These are phyloP conservation scores for Pseudonectria foliicola DNA, from an alignment of 2,329 filamentous ascomycete genomes.

Conservation along the genomic window DNA sequence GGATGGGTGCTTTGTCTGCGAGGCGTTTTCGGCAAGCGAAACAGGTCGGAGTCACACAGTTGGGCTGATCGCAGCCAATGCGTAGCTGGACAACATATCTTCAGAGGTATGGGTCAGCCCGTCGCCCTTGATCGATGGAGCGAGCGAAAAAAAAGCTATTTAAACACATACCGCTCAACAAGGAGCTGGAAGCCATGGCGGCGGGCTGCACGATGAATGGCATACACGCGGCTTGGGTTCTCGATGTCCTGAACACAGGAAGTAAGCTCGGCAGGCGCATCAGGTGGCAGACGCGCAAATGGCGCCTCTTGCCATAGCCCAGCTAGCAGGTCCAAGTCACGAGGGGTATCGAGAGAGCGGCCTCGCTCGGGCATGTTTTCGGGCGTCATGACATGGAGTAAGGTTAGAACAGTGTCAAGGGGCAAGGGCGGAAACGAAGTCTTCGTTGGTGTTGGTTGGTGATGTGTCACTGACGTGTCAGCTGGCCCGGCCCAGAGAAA, in stretches of 20 bases:
- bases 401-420: slow-evolving; percentile 1
- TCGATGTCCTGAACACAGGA: slow-evolving; percentile 51
- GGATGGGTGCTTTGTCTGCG: slow-evolving; percentile 59
- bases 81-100: slow-evolving; percentile 80
- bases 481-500: too few species aligned
- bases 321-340: slow-evolving; percentile 43
- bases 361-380: slow-evolving; percentile 11
- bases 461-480: background rate
- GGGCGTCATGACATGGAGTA: slow-evolving; percentile 20
- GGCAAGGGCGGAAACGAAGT: background rate
- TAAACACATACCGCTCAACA: slow-evolving; percentile 59
- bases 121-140: too few species aligned
- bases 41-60: slow-evolving; percentile 71
- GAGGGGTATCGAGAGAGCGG: slow-evolving; percentile 15
- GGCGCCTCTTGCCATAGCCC: slow-evolving; percentile 56
- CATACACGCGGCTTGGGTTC: slow-evolving; percentile 54
- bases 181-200: slow-evolving; percentile 59
- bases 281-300: slow-evolving; percentile 51
- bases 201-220: slow-evolving; percentile 52
- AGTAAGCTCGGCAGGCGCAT: slow-evolving; percentile 52
- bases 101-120: slow-evolving; percentile 11
- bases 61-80: slow-evolving; percentile 63
- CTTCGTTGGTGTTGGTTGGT: slow-evolving; percentile 1
- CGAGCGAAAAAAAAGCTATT: too few species aligned
- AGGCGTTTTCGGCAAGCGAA: slow-evolving; percentile 68